Evolutionary conservation across 2,329 filamentous ascomycete genomes (phyloP), one percentile per base, ranked within the genome.

Genomic region (Dactylonectria estremocensis): DNA sequence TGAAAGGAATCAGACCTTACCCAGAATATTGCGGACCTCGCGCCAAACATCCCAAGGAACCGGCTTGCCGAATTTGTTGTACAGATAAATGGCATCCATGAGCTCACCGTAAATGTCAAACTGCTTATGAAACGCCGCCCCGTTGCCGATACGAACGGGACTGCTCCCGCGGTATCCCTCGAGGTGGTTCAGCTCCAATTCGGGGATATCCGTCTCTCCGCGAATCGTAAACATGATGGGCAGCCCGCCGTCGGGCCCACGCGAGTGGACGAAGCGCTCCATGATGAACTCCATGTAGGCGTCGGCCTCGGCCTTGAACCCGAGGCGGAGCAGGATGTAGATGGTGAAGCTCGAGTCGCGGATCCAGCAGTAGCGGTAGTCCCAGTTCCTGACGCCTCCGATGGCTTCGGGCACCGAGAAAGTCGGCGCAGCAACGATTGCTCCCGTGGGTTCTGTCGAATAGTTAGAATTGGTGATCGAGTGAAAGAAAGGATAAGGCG

Each of bases 141-240:
- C 92, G 72, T 95, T 95, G 11, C 93, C 92, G 57, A 95, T 92
- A 2, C 93, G 88, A 22, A 95, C 92, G 0, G 93, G 93, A 54
- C 82, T 86, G 77, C 92, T 94, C 28, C 88, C 87, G 59, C 89
- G 85, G 77, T 95, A 94, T 2, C 93, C 93, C 50, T 93, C 90
- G 2, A 95, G 85, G 72, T 95, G 92, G 63, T 84, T 79, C 6
- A 94, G 85, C 69, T 92, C 91, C 40, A 85, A 75, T 79, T 94
- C 92, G 0, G 92, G 91, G 43, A 95, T 92, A 45, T 94, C 90
- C 1, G 91, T 94, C 50, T 90, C 90, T 53, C 93, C 93, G 24
- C 89, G 86, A 71, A 95, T 94, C 46, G 91, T 93, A 77, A 95
- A 94, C 92, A 95, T 95, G 76, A 95, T 93, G 13, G 93, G 93